phyloP scores from a whole-genome alignment of 345 rosid genomes.

The Leavenworthia alabamica region DNA sequence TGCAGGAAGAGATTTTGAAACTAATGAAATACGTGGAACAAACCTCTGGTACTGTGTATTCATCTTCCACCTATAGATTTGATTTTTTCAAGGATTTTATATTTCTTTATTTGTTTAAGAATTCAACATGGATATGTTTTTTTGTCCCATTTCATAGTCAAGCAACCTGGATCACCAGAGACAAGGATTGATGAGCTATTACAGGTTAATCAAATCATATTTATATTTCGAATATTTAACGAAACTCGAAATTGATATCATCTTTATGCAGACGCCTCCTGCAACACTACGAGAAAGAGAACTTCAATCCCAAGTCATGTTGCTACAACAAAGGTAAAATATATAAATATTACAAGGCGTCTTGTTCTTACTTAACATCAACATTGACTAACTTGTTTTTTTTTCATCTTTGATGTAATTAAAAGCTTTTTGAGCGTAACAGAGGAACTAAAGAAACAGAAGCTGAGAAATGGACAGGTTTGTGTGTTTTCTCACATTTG shows the following conservation, averaged over 20 bases:
- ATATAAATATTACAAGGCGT: not conserved
- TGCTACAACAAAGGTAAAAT: conserved; percentile 73
- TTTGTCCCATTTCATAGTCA: conserved; percentile 43
- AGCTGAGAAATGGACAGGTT: conserved; percentile 63
- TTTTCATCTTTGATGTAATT: conserved; percentile 32
- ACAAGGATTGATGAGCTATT: conserved; percentile 44
- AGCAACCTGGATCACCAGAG: conserved; percentile 54
- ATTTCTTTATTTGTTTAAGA: not conserved
- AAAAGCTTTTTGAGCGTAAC: conserved; percentile 51
- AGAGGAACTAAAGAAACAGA: conserved; percentile 81
- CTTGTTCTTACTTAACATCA: not conserved
- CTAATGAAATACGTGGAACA: conserved; percentile 75
- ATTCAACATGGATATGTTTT: conserved; percentile 8
- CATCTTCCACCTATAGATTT: not conserved
- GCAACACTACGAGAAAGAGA: conserved; percentile 60
- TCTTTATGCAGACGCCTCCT: conserved; percentile 48
- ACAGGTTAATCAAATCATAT: conserved; percentile 39
- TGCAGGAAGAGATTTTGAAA: conserved; percentile 89
- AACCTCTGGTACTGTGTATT: conserved; percentile 54
- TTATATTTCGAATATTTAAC: not conserved
- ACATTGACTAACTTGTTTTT: not conserved
- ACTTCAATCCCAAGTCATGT: conserved; percentile 57
- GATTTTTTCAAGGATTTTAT: no score
- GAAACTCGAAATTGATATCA: not conserved
- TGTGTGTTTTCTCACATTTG: conserved; percentile 21